phyloP scores from a whole-genome alignment of 1,284 basidiomycete genomes.

The Butyriboletus appendiculatus region DNA sequence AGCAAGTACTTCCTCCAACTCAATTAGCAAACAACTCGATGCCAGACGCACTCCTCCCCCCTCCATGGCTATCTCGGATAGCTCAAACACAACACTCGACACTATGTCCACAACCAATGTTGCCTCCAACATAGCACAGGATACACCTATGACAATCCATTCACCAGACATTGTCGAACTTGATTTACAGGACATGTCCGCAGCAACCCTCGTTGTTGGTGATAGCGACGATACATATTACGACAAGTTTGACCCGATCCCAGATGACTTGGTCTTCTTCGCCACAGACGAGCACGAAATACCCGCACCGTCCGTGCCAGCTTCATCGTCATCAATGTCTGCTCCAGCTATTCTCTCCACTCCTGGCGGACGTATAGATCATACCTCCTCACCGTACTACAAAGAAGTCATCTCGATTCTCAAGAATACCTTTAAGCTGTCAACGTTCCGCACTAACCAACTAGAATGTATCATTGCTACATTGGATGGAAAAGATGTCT shows the following conservation, averaged over 20 bases:
- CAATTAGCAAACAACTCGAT: background rate
- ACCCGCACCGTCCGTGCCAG: background rate
- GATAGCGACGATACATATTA: conserved; percentile 36
- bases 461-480: conserved; percentile 85
- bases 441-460: conserved; percentile 81
- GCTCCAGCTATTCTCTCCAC: conserved; percentile 1
- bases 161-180: conserved; percentile 13
- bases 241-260: conserved; percentile 29
- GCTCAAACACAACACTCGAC: conserved; percentile 16
- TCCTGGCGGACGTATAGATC: conserved; percentile 20
- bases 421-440: conserved; percentile 65
- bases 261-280: conserved; percentile 19
- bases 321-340: conserved; percentile 8
- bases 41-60: conserved; percentile 11
- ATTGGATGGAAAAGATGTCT: conserved; percentile 83
- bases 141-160: conserved; percentile 5
- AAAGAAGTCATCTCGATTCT: conserved; percentile 65
- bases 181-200: conserved; percentile 23
- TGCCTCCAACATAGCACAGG: background rate
- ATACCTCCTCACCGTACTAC: conserved; percentile 46
- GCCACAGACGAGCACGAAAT: conserved; percentile 7
- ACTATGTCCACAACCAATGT: background rate
- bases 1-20: background rate
- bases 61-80: conserved; percentile 19
- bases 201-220: conserved; percentile 17